Evolutionary conservation across 352 stramenopile genomes (phyloP), one percentile per base, ranked within the genome.

Genomic region (Pythium monospermum): DNA sequence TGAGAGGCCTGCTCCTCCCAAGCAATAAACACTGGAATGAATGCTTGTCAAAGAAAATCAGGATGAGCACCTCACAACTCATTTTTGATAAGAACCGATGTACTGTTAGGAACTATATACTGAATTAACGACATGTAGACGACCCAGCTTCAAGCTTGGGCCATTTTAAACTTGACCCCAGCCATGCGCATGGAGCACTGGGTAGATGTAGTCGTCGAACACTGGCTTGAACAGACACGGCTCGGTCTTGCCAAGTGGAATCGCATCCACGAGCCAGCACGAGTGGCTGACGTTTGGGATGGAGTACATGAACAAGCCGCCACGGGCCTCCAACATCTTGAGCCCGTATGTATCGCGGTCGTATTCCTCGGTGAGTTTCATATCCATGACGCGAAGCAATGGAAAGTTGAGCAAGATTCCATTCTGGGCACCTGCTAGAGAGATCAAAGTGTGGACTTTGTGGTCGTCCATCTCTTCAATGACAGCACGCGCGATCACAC

Each of bases 401-500:
- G 49, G 37, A 27, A 68, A 80, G 21, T 59, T 52, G 4, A 48
- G 73, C 53, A 81, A 81, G 32, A 71, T 49, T n/a, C 70, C 68
- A 48, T 79, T 80, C 26, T 72, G 61, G 3, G 69, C 63, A 6
- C 71, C 69, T 0, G 68, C 71, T 11, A 83, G 49, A 47, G 59
- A 73, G 38, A 78, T 61, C 15, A 83, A 53, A 31, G 49, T 58
- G 41, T 66, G 53, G 23, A 78, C 56, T 10, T 38, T 68, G 59
- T 79, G 71, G 48, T 79, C 68, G 36, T 79, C 60, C 68, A 82
- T 82, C 31, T 74, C 62, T 43, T 78, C 71, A 16, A 78, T 57
- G 8, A 82, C 68, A 2, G 66, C 57, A n/a, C 69, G 71, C 2
- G 66, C 66, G 11, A 81, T 36, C 1, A 66, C 37, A 0, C 73